phyloP scores from a whole-genome alignment of 805 yeast species.

The Yarrowia bubula region DNA sequence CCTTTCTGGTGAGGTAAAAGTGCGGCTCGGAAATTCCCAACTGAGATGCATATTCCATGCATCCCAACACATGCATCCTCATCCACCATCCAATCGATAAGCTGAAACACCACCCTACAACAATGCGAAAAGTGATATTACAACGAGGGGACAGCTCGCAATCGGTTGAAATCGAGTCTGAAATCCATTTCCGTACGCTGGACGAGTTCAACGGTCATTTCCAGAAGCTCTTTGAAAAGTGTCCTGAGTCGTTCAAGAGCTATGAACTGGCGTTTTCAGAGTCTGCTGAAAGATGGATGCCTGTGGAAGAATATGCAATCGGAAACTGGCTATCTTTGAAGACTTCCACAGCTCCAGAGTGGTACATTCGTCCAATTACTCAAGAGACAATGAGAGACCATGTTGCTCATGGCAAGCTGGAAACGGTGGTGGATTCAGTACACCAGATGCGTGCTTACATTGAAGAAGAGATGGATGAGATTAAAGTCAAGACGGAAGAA shows the following conservation, averaged over 20 bases:
- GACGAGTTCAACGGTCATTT: not conserved
- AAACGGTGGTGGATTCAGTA: constrained; percentile 4
- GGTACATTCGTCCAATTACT: not conserved
- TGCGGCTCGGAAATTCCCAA: no score
- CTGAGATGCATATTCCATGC: not conserved
- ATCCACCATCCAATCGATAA: not conserved
- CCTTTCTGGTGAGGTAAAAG: no score
- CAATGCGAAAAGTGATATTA: not conserved
- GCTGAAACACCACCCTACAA: not conserved
- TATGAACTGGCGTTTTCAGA: not conserved
- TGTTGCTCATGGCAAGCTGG: not conserved
- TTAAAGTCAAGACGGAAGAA: not conserved
- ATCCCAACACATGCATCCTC: not conserved
- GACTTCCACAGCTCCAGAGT: not conserved
- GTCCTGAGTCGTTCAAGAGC: not conserved
- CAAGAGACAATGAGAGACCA: not conserved
- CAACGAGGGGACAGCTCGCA: not conserved
- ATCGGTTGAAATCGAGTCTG: not conserved
- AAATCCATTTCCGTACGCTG: not conserved
- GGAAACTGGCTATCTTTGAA: constrained; percentile 4
- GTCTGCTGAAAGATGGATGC: not conserved
- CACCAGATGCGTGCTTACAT: not conserved
- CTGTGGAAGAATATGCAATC: not conserved
- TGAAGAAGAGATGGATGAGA: constrained; percentile 12
- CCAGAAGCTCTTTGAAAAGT: not conserved